Evolutionary conservation across 148 eudicot species (phyloP).

Genomic region (Camellia japonica): DNA sequence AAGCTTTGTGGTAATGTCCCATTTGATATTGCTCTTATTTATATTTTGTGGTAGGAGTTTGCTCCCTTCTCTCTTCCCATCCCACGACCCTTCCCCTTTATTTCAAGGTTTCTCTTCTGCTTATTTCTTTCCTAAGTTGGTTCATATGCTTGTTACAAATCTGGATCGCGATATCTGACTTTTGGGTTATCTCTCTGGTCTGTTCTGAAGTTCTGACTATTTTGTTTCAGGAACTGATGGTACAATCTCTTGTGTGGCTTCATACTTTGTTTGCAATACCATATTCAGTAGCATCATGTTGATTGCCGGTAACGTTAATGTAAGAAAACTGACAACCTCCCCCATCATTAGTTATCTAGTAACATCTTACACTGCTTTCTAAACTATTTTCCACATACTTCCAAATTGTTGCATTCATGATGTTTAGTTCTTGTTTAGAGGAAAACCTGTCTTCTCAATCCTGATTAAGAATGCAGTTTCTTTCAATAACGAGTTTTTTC

Average conservation of each 20-base stretch:
- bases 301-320: conserved; percentile 67
- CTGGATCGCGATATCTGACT: background rate
- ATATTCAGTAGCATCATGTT: conserved; percentile 57
- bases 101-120: background rate
- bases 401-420: background rate
- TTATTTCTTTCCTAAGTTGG: background rate
- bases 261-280: conserved; percentile 66
- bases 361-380: conserved; percentile 1
- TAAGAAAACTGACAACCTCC: conserved; percentile 30
- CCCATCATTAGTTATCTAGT: background rate
- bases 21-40: conserved; percentile 1
- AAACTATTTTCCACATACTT: background rate
- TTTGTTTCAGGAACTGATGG: conserved; percentile 73
- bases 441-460: background rate
- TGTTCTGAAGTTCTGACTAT: background rate
- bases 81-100: background rate
- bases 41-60: background rate
- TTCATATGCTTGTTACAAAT: background rate
- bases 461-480: no score
- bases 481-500: no score
- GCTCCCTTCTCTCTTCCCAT: background rate
- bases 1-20: conserved; percentile 71
- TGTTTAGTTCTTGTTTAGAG: background rate
- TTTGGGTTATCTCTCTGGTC: conserved; percentile 3
- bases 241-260: conserved; percentile 66